Evolutionary conservation across 768 basidiomycete species (phyloP), one percentile per base, ranked within the genome.

Genomic region (Mycena rosella): DNA sequence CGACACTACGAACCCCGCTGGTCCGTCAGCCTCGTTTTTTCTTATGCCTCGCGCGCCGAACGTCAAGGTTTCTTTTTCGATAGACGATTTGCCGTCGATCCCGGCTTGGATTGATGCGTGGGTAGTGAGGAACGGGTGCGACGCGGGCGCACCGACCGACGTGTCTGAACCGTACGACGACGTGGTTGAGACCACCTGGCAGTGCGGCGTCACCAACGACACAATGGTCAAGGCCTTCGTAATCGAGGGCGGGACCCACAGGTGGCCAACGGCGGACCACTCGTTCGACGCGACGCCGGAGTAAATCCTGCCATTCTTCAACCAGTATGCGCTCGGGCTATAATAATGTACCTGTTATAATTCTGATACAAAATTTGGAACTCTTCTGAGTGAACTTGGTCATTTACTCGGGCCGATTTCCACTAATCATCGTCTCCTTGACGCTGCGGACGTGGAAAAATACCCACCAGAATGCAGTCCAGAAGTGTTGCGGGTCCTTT

Each of bases 241-340:
- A 10, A 58, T 71, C n/a, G 15, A 55, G 27, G 22, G 48, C 54
- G 55, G 60, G 10, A 55, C 53, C 5, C 70, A 71, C 52, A 24
- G 20, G 34, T 73, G 72, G 70, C 70, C 55, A 14, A 60, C 42
- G 20, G 36, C 48, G 24, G 67, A 38, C 34, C 53, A 60, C 10
- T 36, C 60, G 2, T 73, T 73, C 55, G 45, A 73, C 32, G 67
- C 67, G 45, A 73, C 72, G 9, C 38, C 69, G 5, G 70, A 52
- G n/a, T 51, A 73, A 20, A 69, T 72, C 44, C 24, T 73, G 15
- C 70, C 70, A 13, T 73, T 73, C 57, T 71, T 73, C 38, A 32
- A 57, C 32, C 32, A 34, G 7, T 34, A 34, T 34, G 32, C 32
- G 32, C 32, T 34, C 32, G n/a, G n/a, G n/a, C n/a, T n/a, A n/a